Evolutionary conservation across 2,329 filamentous ascomycete species (phyloP), one percentile per base, ranked within the genome.

Genomic region (Furcasterigmium sp.): DNA sequence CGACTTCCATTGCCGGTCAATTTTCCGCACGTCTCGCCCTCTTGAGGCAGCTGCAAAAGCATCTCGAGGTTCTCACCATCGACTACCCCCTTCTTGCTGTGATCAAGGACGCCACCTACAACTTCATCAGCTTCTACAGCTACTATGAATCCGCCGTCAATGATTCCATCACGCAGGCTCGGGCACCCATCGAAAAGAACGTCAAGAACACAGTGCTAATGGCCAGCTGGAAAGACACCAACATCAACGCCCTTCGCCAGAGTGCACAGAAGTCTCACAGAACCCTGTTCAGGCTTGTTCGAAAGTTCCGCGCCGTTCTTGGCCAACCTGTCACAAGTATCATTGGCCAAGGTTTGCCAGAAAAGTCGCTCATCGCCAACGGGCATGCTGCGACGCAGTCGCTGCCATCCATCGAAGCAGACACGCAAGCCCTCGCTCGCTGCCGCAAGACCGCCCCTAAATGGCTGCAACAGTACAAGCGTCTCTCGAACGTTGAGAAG

Each of bases 221-320:
- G 54, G 90, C 91, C 8, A 96, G 90, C 62, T 98, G 94, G 94
- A 96, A 95, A 61, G 93, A 98, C 54, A 95, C 88, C 18, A 98
- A 97, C 56, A 94, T 98, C 48, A 84, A 85, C 38, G 87, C 89
- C 1, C 70, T 98, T 14, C 80, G 84, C 51, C 90, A 96, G 57
- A 97, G 91, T 62, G 90, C 93, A 1, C 84, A 85, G 54, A 85
- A 84, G 47, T 96, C 91, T 17, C 93, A 98, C 58, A 81, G 85
- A 55, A 96, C 95, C 63, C 76, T 98, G 2, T 95, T 95, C 68
- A 87, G 87, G 53, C 73, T 95, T 28, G 86, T 98, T 36, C 79
- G 88, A 43, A 97, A 96, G 65, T 98, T 95, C 65, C 82, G 93
- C 34, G 75, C 75, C 15, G 65, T 94, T 10, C 74, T 98, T 15